Evolutionary conservation across 2,329 filamentous ascomycete species (phyloP).

Genomic region (Aspergillus flavus): DNA sequence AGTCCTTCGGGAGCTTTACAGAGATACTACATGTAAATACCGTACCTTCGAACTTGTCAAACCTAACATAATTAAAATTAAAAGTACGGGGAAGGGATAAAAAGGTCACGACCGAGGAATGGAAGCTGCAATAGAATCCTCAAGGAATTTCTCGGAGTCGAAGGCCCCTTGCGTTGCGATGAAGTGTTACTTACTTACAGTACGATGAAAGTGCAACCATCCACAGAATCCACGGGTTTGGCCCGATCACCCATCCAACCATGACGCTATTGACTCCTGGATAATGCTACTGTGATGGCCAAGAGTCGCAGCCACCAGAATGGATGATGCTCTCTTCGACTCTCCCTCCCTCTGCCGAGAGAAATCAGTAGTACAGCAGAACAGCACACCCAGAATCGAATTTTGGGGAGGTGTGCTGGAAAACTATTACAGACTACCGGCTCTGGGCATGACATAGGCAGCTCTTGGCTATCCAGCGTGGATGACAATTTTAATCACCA

Average conservation of each 20-base stretch:
- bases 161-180: constrained; percentile 11
- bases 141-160: constrained; percentile 14
- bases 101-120: not conserved
- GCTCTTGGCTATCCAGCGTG: constrained; percentile 21
- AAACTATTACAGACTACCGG: constrained; percentile 13
- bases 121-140: constrained; percentile 16
- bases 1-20: not conserved
- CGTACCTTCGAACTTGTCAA: not conserved
- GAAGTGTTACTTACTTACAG: not conserved
- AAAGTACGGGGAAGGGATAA: not conserved
- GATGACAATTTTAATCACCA: not conserved
- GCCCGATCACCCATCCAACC: constrained; percentile 7
- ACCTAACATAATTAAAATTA: not conserved
- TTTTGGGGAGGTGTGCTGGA: not conserved
- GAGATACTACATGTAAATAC: not conserved
- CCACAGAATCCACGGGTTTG: constrained; percentile 3
- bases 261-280: constrained; percentile 18
- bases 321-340: not conserved
- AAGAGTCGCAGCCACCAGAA: not conserved
- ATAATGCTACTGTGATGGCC: not conserved
- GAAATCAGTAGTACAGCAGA: not conserved
- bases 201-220: not conserved
- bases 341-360: not conserved
- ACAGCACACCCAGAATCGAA: not conserved
- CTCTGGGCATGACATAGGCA: constrained; percentile 17